Conservation (phyloP, 148 eudicot genomes). For the Bassia scoparia region DNA sequence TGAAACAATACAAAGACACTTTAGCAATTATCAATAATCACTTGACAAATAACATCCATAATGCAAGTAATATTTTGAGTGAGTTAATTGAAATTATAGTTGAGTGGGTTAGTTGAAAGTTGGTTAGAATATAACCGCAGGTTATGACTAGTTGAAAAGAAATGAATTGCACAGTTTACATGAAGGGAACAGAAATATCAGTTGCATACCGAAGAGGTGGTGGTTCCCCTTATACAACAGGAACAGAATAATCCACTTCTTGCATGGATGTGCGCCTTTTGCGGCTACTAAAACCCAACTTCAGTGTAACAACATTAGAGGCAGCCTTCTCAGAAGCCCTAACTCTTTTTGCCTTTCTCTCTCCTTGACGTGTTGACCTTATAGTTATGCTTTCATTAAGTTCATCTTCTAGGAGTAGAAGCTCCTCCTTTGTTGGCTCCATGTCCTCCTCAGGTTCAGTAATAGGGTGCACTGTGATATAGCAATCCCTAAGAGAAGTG, state of each 20-base stretch:
- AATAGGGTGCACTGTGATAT: slow-evolving; percentile 21
- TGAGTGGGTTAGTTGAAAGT: too few species aligned
- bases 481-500: slow-evolving; percentile 29
- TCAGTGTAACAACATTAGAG: slow-evolving; percentile 47
- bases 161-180: not conserved
- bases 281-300: slow-evolving; percentile 46
- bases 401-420: slow-evolving; percentile 53
- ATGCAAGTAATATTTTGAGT: too few species aligned
- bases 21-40: too few species aligned
- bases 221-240: slow-evolving; percentile 67
- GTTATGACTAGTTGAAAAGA: not conserved
- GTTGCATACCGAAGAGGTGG: slow-evolving; percentile 48
- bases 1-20: too few species aligned
- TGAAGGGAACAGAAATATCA: not conserved
- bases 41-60: too few species aligned
- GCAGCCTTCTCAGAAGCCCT: slow-evolving; percentile 63
- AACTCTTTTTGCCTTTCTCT: slow-evolving; percentile 75
- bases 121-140: slow-evolving; percentile 2
- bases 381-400: slow-evolving; percentile 54
- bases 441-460: slow-evolving; percentile 40
- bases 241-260: slow-evolving; percentile 68
- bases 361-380: slow-evolving; percentile 68
- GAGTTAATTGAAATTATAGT: too few species aligned
- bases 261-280: slow-evolving; percentile 50
- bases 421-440: slow-evolving; percentile 72